Percentiles rank a stretch among this genome's conserved stretches.
Evolutionary conservation across 495 filamentous ascomycete genomes (phyloP).

Genomic region (Amniculicola lignicola): DNA sequence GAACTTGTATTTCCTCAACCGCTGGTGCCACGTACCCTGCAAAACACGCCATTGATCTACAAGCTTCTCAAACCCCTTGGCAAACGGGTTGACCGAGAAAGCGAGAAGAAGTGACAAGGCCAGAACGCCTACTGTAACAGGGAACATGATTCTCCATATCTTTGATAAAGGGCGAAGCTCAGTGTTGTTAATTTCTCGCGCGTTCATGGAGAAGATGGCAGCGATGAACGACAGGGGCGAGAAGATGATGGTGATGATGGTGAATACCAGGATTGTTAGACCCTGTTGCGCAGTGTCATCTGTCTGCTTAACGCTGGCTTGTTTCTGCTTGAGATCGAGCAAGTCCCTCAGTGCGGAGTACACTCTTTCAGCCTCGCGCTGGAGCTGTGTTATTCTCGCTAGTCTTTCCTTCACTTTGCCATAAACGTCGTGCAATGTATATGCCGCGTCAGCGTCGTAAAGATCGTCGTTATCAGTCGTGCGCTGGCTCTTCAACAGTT

Average conservation of each 20-base stretch:
- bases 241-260: conserved; percentile 4
- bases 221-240: background rate
- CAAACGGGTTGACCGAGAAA: background rate
- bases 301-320: background rate
- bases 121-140: background rate
- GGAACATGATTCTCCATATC: background rate
- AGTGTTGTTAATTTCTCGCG: background rate
- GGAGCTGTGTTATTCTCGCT: background rate
- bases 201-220: conserved; percentile 8
- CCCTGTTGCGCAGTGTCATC: conserved; percentile 1
- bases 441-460: background rate
- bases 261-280: conserved; percentile 4
- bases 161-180: background rate
- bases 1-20: no score
- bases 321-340: conserved; percentile 5
- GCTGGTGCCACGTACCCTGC: no score
- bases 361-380: background rate
- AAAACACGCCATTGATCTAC: no score
- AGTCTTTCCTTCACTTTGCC: background rate
- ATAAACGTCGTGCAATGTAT: background rate
- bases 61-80: no score
- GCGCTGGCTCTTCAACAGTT: background rate
- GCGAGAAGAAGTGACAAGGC: background rate
- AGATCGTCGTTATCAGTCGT: background rate
- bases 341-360: background rate